Evolutionary conservation across 345 rosid species (phyloP), one percentile per base, ranked within the genome.

Genomic region (Tarenaya hassleriana): DNA sequence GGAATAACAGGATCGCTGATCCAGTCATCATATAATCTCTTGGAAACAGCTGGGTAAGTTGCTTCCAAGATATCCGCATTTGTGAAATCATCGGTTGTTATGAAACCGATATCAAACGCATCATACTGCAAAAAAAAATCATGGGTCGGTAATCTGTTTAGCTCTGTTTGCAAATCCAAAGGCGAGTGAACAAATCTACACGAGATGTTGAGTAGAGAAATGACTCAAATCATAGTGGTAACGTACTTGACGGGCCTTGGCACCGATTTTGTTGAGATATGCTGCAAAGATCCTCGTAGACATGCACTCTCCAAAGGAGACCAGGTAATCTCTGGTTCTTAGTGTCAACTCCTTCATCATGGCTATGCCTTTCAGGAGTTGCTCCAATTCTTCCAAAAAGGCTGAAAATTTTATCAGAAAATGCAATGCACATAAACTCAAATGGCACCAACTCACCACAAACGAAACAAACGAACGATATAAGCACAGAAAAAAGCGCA

Each of bases 231-330:
- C 38, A 41, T 41, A 54, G 53, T 52, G 34, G 50, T 13, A n/a
- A 66, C 82, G 49, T 81, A 92, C 98, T 64, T 92, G 99, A 46
- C 77, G 76, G 33, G 99, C 97, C 62, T 85, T 92, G 66, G 70
- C 82, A 50, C 95, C 95, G 24, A 74, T 67, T 73, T 75, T 75
- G 61, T 75, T 86, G 70, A 92, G 72, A 67, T 88, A 86, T 41
- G 97, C 95, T 0, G 99, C 94, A 58, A 92, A 92, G 66, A 92
- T 75, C 75, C 98, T 85, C 0, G 98, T 92, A 38, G 95, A 88
- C 91, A 92, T 61, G 70, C 98, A 88, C 70, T 92, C 98, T 58
- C 98, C 98, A 73, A 92, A 92, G 27, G 98, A 92, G 75, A 88
- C 98, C 16, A 92, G 60, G 66, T 88, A 85, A 67, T 88, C 97